phyloP scores from a whole-genome alignment of 208 protist genomes.

The Blechomonas ayalai region DNA sequence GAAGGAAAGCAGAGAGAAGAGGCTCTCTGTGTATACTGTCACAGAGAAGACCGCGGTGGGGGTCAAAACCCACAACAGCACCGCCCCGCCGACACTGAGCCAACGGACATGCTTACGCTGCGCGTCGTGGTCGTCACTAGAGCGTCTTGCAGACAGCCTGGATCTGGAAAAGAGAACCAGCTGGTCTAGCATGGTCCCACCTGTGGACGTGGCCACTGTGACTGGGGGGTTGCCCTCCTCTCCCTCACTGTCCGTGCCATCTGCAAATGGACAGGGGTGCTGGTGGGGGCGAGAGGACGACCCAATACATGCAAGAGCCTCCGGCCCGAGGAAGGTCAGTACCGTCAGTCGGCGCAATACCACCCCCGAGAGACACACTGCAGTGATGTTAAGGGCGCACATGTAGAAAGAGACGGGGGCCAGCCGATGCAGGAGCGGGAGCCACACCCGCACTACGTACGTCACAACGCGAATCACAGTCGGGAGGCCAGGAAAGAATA shows the following conservation, averaged over 20 bases:
- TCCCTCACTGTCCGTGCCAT: neutral
- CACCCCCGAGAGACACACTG: conserved; percentile 25
- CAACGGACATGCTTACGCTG: conserved; percentile 4
- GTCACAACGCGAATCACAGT: conserved; percentile 28
- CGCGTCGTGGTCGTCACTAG: neutral
- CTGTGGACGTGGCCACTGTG: no score
- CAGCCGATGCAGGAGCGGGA: conserved; percentile 17
- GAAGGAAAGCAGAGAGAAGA: conserved; percentile 54
- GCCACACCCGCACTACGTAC: conserved; percentile 15
- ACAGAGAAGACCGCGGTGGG: conserved; percentile 69
- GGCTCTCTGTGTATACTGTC: conserved; percentile 67
- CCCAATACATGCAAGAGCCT: no score
- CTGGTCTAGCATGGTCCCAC: no score
- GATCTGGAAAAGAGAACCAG: no score
- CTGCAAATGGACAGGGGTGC: neutral
- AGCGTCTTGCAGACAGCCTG: no score
- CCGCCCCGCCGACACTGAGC: conserved; percentile 37
- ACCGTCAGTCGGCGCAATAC: conserved; percentile 47
- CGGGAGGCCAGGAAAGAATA: conserved; percentile 70
- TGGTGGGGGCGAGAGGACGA: conserved; percentile 4
- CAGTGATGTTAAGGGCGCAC: conserved; percentile 28
- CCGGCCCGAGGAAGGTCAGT: conserved; percentile 36
- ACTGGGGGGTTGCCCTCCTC: no score
- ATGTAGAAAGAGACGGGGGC: conserved; percentile 47
- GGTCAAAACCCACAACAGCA: conserved; percentile 49